A percentile compares a stretch with the other conserved stretches of the same genome.
phyloP scores from a whole-genome alignment of 106 monocot genomes.

The Alisma plantagoaquatica region DNA sequence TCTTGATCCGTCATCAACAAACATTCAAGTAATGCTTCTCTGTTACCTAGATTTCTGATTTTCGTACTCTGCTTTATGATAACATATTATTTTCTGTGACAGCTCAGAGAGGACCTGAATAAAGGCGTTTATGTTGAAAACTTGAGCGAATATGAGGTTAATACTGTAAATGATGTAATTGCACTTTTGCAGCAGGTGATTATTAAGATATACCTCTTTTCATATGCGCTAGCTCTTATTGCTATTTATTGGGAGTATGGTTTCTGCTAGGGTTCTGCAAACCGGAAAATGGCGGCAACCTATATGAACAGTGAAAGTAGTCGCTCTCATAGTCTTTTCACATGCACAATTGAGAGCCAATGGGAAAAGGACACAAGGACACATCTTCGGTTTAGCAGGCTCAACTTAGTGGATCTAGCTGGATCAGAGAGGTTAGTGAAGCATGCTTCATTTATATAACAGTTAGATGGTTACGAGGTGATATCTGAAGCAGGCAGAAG shows the following conservation, averaged over 20 bases:
- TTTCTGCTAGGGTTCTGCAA: constrained; percentile 41
- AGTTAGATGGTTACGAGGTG: too few species aligned
- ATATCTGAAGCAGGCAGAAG: constrained; percentile 62
- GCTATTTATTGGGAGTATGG: not conserved
- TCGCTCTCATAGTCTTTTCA: constrained; percentile 67
- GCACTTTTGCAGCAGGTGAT: constrained; percentile 47
- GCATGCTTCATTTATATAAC: too few species aligned
- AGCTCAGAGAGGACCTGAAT: constrained; percentile 67
- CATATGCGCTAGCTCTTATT: too few species aligned
- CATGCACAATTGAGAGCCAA: constrained; percentile 60
- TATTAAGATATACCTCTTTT: not conserved
- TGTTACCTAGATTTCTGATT: not conserved
- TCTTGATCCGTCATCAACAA: constrained; percentile 61
- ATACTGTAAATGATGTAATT: constrained; percentile 47
- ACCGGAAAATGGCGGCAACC: constrained; percentile 70
- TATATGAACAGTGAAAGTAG: constrained; percentile 75
- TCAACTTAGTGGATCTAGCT: constrained; percentile 75
- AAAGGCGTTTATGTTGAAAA: constrained; percentile 76
- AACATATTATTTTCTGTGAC: constrained; percentile 3
- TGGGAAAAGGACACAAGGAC: constrained; percentile 56
- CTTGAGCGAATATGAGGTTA: constrained; percentile 42
- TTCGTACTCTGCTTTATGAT: not conserved
- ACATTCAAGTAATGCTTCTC: constrained; percentile 45
- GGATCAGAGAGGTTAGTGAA: constrained; percentile 60
- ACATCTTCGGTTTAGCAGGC: constrained; percentile 45